Evolutionary conservation across 2,329 filamentous ascomycete genomes (phyloP).

Genomic region (Corynespora cassiicola): DNA sequence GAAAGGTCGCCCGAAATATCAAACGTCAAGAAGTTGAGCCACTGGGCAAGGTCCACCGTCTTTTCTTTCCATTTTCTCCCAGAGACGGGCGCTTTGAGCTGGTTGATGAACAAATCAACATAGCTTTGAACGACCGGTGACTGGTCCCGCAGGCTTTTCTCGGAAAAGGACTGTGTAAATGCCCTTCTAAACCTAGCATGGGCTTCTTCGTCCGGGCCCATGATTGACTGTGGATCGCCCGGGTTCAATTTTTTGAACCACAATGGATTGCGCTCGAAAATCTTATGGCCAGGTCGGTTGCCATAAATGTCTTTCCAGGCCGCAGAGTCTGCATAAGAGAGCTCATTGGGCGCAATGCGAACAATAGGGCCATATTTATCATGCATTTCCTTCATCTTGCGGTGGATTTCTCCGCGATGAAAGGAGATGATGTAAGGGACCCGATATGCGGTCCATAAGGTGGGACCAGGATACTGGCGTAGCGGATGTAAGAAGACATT

Average conservation of each 20-base stretch:
- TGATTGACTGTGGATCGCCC: conserved; percentile 31
- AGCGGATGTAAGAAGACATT: conserved; percentile 35
- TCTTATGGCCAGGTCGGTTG: conserved; percentile 27
- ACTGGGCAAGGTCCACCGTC: conserved; percentile 21
- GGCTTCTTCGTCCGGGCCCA: conserved; percentile 27
- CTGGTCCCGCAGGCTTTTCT: conserved; percentile 31
- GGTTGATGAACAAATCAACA: conserved; percentile 25
- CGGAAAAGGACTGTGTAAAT: conserved; percentile 35
- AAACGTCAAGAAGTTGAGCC: conserved; percentile 29
- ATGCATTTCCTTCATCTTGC: conserved; percentile 27
- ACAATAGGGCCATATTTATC: conserved; percentile 34
- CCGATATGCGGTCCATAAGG: conserved; percentile 33
- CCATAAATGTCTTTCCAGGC: conserved; percentile 40
- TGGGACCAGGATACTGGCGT: conserved; percentile 32
- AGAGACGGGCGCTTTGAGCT: conserved; percentile 12
- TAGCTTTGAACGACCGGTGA: conserved; percentile 31
- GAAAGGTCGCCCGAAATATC: conserved; percentile 54
- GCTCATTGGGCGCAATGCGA: conserved; percentile 35
- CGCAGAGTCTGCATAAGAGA: conserved; percentile 29
- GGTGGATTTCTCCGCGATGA: conserved; percentile 33
- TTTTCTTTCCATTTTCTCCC: conserved; percentile 12
- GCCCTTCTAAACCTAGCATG: conserved; percentile 30
- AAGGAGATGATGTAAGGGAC: conserved; percentile 34
- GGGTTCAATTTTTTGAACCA: conserved; percentile 33
- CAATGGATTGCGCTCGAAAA: conserved; percentile 28